Evolutionary conservation across 352 stramenopile genomes (phyloP), one percentile per base, ranked within the genome.

Genomic region (Phytophthora litchii): DNA sequence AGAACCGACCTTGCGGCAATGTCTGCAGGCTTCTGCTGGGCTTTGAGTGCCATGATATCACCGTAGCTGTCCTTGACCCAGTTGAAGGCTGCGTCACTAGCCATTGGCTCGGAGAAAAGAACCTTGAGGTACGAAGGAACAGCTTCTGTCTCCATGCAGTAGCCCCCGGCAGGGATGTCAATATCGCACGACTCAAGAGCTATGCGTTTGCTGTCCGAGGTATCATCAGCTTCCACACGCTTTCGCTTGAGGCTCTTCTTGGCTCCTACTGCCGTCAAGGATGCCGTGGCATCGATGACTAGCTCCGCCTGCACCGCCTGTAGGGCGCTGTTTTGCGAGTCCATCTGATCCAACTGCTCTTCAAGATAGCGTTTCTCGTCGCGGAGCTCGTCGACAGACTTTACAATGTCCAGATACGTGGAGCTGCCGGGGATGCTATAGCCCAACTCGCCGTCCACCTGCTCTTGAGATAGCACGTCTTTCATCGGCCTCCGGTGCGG

Each of bases 31-130:
- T 66, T 61, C 27, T 72, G 67, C 53, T 72, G 67, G 32, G 54
- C 38, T 32, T 78, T 66, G 3, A 74, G 54, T 11, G 50, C 34
- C 70, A 79, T 79, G 23, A 79, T 79, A 47, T 79, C 70, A 2
- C 54, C 38, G 52, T 79, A 79, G 64, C 70, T 76, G 41, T 79
- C 65, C 52, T 79, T 79, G 50, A 79, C 70, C 70, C 70, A 79
- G 62, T 79, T 72, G 41, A 79, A 79, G 11, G 70, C 70, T 11
- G 58, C 52, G 37, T 70, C 66, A 47, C 54, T 74, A 3, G 62
- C 69, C 62, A 79, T 64, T 16, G 67, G 70, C 37, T 65, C 48
- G 4, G 62, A 44, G 55, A 79, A 79, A 11, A 79, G 63, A 40
- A 70, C 62, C 9, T 68, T 64, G 37, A 79, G 67, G 46, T 74